Conservation (phyloP, 1,139 yeast species). For the Kluyveromyces sp. region DNA sequence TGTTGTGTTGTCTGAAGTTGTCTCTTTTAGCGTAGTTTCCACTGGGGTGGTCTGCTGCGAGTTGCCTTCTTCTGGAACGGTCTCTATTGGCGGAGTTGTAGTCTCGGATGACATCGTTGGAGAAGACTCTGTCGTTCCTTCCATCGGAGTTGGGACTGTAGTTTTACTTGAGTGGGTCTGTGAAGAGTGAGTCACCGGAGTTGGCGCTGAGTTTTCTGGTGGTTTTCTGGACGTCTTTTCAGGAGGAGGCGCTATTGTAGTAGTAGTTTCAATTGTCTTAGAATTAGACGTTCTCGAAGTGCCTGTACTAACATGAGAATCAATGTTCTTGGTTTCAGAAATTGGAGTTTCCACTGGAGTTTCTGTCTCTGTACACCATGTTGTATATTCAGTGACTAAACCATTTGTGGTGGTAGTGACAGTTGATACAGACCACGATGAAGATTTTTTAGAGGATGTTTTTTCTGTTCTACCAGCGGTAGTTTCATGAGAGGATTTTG, state of each 20-base stretch:
- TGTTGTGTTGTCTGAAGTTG: not conserved
- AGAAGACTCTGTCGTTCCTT: not conserved
- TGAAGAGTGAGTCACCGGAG: not conserved
- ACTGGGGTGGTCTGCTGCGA: not conserved
- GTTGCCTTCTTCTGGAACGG: not conserved
- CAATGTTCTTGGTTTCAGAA: not conserved
- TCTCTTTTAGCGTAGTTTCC: not conserved
- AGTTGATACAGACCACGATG: conserved; percentile 35
- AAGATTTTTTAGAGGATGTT: conserved; percentile 16
- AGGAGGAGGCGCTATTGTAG: not conserved
- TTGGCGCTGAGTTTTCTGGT: not conserved
- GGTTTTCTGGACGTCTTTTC: not conserved
- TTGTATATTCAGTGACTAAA: conserved; percentile 31
- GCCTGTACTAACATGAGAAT: not conserved
- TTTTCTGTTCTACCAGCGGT: not conserved
- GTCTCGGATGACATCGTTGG: not conserved
- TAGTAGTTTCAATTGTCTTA: not conserved
- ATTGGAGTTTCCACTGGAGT: not conserved
- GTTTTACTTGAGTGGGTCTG: no score
- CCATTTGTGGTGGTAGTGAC: conserved; percentile 26
- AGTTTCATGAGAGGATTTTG: not conserved
- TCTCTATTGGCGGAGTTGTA: not conserved
- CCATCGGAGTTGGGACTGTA: not conserved
- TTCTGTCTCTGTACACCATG: conserved; percentile 33
- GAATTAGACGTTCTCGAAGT: not conserved